phyloP scores from a whole-genome alignment of 768 basidiomycete genomes.

The Cystobasidium onofrii region DNA sequence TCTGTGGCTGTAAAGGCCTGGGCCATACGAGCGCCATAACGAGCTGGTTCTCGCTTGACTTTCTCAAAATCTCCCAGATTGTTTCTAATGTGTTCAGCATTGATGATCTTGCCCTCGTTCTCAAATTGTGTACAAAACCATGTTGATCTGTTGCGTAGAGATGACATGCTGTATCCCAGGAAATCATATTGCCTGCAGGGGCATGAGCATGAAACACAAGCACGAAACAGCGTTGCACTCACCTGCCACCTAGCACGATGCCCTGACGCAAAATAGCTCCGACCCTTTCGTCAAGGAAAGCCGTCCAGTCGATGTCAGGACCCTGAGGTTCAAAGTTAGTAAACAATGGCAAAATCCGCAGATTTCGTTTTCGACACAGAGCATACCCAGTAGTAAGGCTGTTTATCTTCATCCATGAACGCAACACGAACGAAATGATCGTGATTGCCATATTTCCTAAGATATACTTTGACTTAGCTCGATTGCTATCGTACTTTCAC shows the following conservation, averaged over 20 bases:
- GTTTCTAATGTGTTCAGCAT: conserved; percentile 53
- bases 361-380: background rate
- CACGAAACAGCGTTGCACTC: background rate
- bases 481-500: background rate
- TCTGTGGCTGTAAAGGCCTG: conserved; percentile 71
- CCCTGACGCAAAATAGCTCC: conserved; percentile 27
- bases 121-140: conserved; percentile 63
- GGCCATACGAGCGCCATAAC: conserved; percentile 64
- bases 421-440: conserved; percentile 32
- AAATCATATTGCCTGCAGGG: conserved; percentile 51
- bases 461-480: background rate
- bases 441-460: conserved; percentile 30
- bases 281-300: conserved; percentile 24
- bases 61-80: conserved; percentile 55
- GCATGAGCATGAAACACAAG: background rate
- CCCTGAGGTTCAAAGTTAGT: too few relatives aligned
- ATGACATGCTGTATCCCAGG: conserved; percentile 66
- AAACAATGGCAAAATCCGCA: background rate
- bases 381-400: conserved; percentile 12
- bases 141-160: conserved; percentile 58
- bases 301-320: conserved; percentile 24
- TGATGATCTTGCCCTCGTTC: conserved; percentile 43
- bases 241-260: conserved; percentile 47
- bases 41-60: conserved; percentile 58
- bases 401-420: conserved; percentile 34